These are phyloP conservation scores for Vaccinium corymbosum DNA, from an alignment of 148 eudicot species.

Conservation along the genomic window DNA sequence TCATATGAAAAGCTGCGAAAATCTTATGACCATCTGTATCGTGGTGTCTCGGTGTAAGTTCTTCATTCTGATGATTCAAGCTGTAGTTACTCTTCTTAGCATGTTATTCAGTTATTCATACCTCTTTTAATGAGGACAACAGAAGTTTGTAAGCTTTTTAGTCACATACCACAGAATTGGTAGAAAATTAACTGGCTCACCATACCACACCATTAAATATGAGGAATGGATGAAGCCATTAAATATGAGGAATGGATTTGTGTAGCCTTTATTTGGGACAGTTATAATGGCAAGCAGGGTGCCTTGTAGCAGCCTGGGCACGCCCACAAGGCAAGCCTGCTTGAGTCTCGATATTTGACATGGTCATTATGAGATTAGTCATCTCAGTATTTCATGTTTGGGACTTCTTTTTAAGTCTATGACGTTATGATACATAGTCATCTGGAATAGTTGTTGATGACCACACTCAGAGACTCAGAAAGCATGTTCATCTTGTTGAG, in stretches of 20 bases:
- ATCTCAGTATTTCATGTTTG: neutral
- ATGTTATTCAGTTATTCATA: neutral
- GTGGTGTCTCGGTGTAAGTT: slow-evolving; percentile 92
- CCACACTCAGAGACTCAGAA: neutral
- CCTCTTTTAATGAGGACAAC: neutral
- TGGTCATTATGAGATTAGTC: neutral
- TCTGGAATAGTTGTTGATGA: neutral
- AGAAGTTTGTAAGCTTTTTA: neutral
- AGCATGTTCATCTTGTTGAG: neutral
- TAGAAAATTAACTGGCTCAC: slow-evolving; percentile 1
- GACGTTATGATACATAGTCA: neutral
- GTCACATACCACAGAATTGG: neutral
- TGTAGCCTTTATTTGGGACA: neutral
- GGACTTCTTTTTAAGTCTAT: neutral
- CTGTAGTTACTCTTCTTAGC: neutral
- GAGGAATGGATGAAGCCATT: neutral
- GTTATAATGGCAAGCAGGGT: neutral
- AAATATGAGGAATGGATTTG: neutral
- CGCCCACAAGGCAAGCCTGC: neutral
- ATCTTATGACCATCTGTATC: slow-evolving; percentile 80
- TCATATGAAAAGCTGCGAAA: slow-evolving; percentile 92
- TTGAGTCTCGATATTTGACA: slow-evolving; percentile 4
- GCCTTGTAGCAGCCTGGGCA: slow-evolving; percentile 2
- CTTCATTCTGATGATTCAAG: neutral
- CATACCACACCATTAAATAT: neutral